Base-by-base conservation (phyloP, 73 alveolate genomes). In the Paramecium sonneborni region DNA sequence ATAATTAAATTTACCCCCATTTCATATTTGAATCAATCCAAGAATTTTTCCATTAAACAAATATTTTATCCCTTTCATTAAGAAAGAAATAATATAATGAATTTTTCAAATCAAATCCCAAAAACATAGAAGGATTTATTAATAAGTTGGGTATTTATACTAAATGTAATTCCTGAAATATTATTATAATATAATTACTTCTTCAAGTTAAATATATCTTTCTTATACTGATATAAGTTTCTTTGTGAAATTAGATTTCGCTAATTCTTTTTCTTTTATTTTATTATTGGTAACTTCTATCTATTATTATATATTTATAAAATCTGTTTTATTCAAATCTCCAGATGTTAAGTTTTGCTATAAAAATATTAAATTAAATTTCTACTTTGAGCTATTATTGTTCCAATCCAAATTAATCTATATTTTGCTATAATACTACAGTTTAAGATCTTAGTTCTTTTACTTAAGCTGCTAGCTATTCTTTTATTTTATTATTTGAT, bases 121-220 rank as follows among this genome's bases (percentile, higher is more conserved):
- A 74, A 74, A 74, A 74, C 87, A 74, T 74, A 7, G 87, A 74
- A 3, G 87, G 87, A 74, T 74, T 74, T 14, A 74, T 28, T 23
- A 74, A 12, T 74, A 74, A 74, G 14, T 34, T 39, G 6, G 87
- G 87, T n/a, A 74, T 37, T 34, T 74, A 37, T 15, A 74, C 58
- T 21, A 74, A 23, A 4, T 74, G 58, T 74, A 74, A 74, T n/a
- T 74, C 87, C 87, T 74, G 32, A 5, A 11, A 34, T 34, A 0
- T 8, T 32, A 6, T 37, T 28, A 37, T n/a, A n/a, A n/a, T 1
- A 2, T 37, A 74, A 5, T 67, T 74, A 74, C 87, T 74, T 74
- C 67, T 20, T 74, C 87, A n/a, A 74, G 35, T 74, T 74, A 74
- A 39, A 23, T 74, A 35, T 74, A 74, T 74, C 87, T 74, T 74